Percentiles rank a stretch among this genome's conserved stretches.
These are phyloP conservation scores for Vicia sativa DNA, from an alignment of 306 rosid genomes.

Conservation along the genomic window DNA sequence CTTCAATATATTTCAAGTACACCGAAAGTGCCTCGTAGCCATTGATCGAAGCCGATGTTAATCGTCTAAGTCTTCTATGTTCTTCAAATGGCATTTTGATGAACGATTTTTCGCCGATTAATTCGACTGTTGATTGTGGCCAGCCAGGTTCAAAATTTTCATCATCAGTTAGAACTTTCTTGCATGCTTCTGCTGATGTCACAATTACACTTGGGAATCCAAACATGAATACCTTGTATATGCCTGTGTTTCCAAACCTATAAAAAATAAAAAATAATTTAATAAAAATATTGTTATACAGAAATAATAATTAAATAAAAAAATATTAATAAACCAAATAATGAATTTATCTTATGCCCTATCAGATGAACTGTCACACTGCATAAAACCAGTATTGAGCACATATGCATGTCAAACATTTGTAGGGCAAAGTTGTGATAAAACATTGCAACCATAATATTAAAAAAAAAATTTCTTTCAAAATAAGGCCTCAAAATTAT, in stretches of 20 bases:
- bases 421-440: not conserved
- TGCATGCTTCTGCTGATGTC: conserved; percentile 64
- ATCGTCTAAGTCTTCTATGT: conserved; percentile 69
- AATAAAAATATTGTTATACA: too few species aligned
- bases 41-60: conserved; percentile 77
- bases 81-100: conserved; percentile 61
- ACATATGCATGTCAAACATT: conserved; percentile 4
- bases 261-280: not conserved
- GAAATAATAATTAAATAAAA: too few species aligned
- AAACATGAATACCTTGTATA: conserved; percentile 79
- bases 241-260: conserved; percentile 73
- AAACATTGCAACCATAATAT: not conserved
- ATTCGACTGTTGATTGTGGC: conserved; percentile 69
- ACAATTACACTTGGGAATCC: conserved; percentile 74
- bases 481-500: too few species aligned
- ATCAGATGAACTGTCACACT: not conserved
- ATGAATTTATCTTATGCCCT: too few species aligned
- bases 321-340: not conserved
- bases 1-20: conserved; percentile 62
- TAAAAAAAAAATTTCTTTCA: too few species aligned
- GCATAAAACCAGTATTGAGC: not conserved
- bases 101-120: conserved; percentile 78
- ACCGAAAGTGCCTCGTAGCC: conserved; percentile 67
- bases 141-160: conserved; percentile 68
- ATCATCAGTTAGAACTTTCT: conserved; percentile 71